phyloP scores from a whole-genome alignment of 169 alveolate species.

The Neospora caninum region DNA sequence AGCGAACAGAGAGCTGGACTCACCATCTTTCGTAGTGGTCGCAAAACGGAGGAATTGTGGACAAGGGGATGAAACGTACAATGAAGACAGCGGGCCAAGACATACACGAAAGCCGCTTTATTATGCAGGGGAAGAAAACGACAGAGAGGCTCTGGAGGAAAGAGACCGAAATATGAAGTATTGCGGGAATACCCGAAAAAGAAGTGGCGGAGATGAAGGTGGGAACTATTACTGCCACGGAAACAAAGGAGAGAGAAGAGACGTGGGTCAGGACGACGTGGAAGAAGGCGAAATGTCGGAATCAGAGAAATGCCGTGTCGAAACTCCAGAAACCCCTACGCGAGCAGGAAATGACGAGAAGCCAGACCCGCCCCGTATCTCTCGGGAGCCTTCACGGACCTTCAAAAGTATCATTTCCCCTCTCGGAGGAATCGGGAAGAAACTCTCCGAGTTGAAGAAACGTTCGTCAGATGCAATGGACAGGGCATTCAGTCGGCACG shows the following conservation, averaged over 20 bases:
- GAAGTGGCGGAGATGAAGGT: background rate
- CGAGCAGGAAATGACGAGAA: background rate
- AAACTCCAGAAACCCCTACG: background rate
- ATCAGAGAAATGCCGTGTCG: background rate
- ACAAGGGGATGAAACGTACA: background rate
- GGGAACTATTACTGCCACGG: background rate
- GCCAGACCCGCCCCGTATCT: background rate
- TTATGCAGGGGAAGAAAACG: background rate
- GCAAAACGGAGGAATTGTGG: background rate
- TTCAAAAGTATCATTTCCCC: background rate
- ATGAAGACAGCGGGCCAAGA: background rate
- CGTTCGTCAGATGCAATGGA: conserved; percentile 13
- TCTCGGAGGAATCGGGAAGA: background rate
- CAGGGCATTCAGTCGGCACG: conserved; percentile 45
- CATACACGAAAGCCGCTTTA: background rate
- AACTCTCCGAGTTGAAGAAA: conserved; percentile 34
- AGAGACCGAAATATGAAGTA: background rate
- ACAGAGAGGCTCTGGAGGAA: background rate
- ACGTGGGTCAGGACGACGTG: background rate
- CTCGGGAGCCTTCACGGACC: background rate
- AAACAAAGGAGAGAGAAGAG: background rate
- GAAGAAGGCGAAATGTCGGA: background rate
- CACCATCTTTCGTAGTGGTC: too few relatives aligned
- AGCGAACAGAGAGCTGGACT: too few relatives aligned
- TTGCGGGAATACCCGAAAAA: background rate